Conservation (phyloP, 2,329 filamentous ascomycete genomes). For the Clarireedia monteithiana region DNA sequence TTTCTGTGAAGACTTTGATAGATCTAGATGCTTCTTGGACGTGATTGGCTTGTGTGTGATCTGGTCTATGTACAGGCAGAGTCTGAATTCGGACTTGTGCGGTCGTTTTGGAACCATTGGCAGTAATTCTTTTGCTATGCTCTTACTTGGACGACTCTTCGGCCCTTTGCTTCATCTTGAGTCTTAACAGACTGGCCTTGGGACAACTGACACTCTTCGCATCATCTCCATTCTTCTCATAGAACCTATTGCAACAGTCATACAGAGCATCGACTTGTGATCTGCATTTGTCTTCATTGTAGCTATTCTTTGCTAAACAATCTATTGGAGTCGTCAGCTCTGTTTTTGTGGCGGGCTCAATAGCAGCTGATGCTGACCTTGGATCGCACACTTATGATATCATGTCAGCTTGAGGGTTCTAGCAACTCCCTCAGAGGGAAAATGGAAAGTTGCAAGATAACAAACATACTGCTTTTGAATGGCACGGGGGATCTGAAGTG, state of each 20-base stretch:
- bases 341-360: not conserved
- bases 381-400: slow-evolving; percentile 70
- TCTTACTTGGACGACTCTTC: slow-evolving; percentile 18
- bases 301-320: slow-evolving; percentile 77
- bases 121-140: not conserved
- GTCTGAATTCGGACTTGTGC: too few relatives aligned
- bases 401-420: not conserved
- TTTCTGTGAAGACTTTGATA: not conserved
- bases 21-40: not conserved
- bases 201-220: slow-evolving; percentile 79
- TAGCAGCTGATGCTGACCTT: slow-evolving; percentile 49
- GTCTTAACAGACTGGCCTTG: slow-evolving; percentile 65
- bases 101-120: not conserved
- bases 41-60: not conserved
- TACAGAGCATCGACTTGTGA: slow-evolving; percentile 76
- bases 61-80: not conserved
- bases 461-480: slow-evolving; percentile 67
- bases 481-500: slow-evolving; percentile 70
- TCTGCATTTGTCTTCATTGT: slow-evolving; percentile 78
- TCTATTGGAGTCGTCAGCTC: slow-evolving; percentile 39
- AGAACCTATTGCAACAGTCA: slow-evolving; percentile 87
- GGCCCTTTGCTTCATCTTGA: slow-evolving; percentile 71
- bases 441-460: not conserved
- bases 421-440: not conserved
- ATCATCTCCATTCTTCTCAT: slow-evolving; percentile 67